Conservation (phyloP, 352 stramenopile genomes). For the Halophytophthora batemanensis region DNA sequence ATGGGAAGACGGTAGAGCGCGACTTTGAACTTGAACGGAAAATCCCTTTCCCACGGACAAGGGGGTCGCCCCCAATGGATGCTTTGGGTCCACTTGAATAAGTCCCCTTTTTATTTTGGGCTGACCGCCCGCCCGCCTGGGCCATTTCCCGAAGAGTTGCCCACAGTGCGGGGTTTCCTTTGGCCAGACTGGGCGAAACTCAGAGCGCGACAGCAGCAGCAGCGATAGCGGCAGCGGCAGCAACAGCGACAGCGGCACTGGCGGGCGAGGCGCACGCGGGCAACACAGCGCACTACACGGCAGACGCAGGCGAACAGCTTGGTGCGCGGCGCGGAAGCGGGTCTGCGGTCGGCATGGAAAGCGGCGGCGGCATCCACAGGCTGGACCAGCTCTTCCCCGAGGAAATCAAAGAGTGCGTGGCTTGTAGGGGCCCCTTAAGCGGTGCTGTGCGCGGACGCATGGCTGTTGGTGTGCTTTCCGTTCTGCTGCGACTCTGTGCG, state of each 20-base stretch:
- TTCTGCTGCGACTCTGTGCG: too few relatives aligned
- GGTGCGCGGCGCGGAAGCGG: background rate
- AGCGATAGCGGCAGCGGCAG: too few relatives aligned
- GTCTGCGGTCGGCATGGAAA: constrained; percentile 24
- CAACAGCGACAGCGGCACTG: too few relatives aligned
- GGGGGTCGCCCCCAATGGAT: background rate
- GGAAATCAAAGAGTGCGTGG: constrained; percentile 50
- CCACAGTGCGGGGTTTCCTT: constrained; percentile 1
- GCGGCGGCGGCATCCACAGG: constrained; percentile 28
- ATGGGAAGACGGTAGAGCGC: constrained; percentile 10
- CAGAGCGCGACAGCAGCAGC: too few relatives aligned
- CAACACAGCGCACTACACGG: too few relatives aligned
- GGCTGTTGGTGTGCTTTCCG: too few relatives aligned
- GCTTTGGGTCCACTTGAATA: too few relatives aligned
- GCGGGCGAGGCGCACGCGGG: too few relatives aligned
- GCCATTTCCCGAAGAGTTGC: constrained; percentile 23
- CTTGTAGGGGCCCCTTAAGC: too few relatives aligned
- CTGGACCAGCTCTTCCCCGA: constrained; percentile 52
- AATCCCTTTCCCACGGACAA: background rate
- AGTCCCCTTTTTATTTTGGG: too few relatives aligned
- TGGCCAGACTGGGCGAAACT: background rate
- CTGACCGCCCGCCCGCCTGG: constrained; percentile 10
- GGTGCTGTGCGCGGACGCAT: too few relatives aligned
- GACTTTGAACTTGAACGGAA: constrained; percentile 13
- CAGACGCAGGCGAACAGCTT: too few relatives aligned